A percentile compares a stretch with the other conserved stretches of the same genome.
Conservation (phyloP, 225 moss, liverwort and hornwort species). For the Sphagnum tenellum region DNA sequence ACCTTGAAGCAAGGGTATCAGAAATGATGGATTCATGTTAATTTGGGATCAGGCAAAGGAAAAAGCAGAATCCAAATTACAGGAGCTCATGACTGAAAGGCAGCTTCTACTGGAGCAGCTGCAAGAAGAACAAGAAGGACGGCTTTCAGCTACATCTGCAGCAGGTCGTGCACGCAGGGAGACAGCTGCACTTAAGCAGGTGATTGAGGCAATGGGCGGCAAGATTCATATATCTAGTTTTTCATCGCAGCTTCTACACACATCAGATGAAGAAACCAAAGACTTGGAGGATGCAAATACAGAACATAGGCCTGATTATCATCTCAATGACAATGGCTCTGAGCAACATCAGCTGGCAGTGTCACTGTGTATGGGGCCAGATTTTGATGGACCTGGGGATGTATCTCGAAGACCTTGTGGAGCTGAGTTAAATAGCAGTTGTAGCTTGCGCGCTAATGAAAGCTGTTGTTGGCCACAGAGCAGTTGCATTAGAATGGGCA, state of each 20-base stretch:
- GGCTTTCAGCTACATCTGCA: conserved; percentile 40
- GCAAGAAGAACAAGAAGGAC: conserved; percentile 40
- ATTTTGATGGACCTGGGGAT: conserved; percentile 47
- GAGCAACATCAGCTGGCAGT: conserved; percentile 66
- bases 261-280: conserved; percentile 50
- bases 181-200: conserved; percentile 72
- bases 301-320: conserved; percentile 16
- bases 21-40: not conserved
- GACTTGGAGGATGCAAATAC: conserved; percentile 25
- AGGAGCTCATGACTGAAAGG: conserved; percentile 42
- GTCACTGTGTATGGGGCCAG: conserved; percentile 77
- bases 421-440: conserved; percentile 57
- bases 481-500: conserved; percentile 84
- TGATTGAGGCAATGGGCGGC: conserved; percentile 85
- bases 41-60: conserved; percentile 59
- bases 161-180: conserved; percentile 60
- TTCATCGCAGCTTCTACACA: conserved; percentile 26
- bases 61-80: conserved; percentile 54
- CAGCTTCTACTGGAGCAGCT: conserved; percentile 47
- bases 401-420: conserved; percentile 59
- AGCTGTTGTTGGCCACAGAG: conserved; percentile 90
- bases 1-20: too few species aligned
- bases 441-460: conserved; percentile 57
- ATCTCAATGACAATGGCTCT: conserved; percentile 16
- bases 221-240: conserved; percentile 79